Evolutionary conservation across 1,284 basidiomycete genomes (phyloP), one percentile per base, ranked within the genome.

Genomic region (Cryptococcus sp.): DNA sequence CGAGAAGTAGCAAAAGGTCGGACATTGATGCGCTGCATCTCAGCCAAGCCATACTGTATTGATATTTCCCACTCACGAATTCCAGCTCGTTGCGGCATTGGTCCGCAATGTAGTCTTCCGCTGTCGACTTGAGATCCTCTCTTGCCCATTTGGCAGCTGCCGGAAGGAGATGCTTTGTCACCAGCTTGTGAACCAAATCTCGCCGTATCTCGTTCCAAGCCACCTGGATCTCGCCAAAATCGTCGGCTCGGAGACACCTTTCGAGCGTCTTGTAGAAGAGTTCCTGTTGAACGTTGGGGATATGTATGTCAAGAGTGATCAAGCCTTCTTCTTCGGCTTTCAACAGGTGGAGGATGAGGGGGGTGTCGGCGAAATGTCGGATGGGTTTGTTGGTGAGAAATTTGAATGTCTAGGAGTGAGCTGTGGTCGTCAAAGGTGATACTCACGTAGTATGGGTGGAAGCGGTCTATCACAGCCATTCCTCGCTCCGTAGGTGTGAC

Each of bases 141-240:
- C 86, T 82, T 21, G 84, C 80, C 91, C 92, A 98, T 59, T 86
- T 86, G 12, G 82, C 78, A 4, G 84, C 92, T 35, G 82, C 76
- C 18, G 92, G 92, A 34, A 97, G 72, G 38, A 68, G 58, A 66
- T 87, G 83, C 48, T 85, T 80, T 38, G 87, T 81, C 24, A 95
- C 72, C 3, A 85, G 83, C 48, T 88, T 84, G 47, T 85, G 79
- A 34, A 95, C 80, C 36, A 95, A 81, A 26, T 83, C 80, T 42
- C 81, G 78, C 41, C 95, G 82, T 60, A 94, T 82, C 45, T 82
- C 84, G 67, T 98, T 98, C 95, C 95, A 99, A n/a, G 83, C 81
- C 55, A 83, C 82, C 1, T 88, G 85, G 7, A 85, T 80, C 52
- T 93, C 88, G 50, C 85, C 87, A 63, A 86, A 87, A 49, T 83